Percentiles rank a stretch among this genome's conserved stretches.
These are phyloP conservation scores for sweet orange (Citrus sinensis) DNA, from an alignment of 345 rosid species.

Conservation along the genomic window DVS_A1.0 CM039164.1:2389001-2389500, in stretches of 20 bases:
- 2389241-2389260: slow-evolving; percentile 67
- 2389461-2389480: slow-evolving; percentile 65
- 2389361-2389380: slow-evolving; percentile 37
- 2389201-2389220: slow-evolving; percentile 50
- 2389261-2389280: slow-evolving; percentile 79
- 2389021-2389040: slow-evolving; percentile 60
- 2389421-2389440: slow-evolving; percentile 56
- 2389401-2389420: slow-evolving; percentile 22
- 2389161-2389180: slow-evolving; percentile 88
- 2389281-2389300: slow-evolving; percentile 76
- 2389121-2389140: slow-evolving; percentile 76
- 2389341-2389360: slow-evolving; percentile 56
- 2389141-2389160: slow-evolving; percentile 87
- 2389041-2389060: slow-evolving; percentile 71
- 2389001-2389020: slow-evolving; percentile 46
- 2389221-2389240: slow-evolving; percentile 67
- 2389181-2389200: slow-evolving; percentile 48
- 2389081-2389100: slow-evolving; percentile 68
- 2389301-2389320: slow-evolving; percentile 68
- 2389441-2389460: slow-evolving; percentile 58
- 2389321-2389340: slow-evolving; percentile 49
- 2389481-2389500: slow-evolving; percentile 67
- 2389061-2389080: slow-evolving; percentile 73
- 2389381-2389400: slow-evolving; percentile 23
- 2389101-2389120: slow-evolving; percentile 78